These are phyloP conservation scores for Epichloe aotearoae DNA, from an alignment of 2,329 filamentous ascomycete genomes.

Conservation along the genomic window DNA sequence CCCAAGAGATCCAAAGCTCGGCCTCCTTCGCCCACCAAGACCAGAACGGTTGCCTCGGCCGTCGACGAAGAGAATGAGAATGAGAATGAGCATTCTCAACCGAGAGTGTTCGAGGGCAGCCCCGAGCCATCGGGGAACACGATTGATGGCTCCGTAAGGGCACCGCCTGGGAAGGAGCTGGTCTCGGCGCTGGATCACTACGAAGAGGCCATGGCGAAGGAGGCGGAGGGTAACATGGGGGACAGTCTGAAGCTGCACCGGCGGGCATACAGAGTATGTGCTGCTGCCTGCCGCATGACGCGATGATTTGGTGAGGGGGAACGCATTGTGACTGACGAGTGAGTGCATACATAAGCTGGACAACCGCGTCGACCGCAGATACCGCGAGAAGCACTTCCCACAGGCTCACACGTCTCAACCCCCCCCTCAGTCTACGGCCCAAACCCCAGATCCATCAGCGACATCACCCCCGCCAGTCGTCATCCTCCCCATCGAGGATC, in stretches of 20 bases:
- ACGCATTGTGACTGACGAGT: no score
- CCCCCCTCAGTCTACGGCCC: conserved; percentile 28
- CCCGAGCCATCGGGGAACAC: conserved; percentile 7
- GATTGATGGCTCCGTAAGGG: conserved; percentile 6
- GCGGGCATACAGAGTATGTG: conserved; percentile 66
- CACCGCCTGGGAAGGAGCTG: conserved; percentile 32
- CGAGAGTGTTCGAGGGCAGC: conserved; percentile 9
- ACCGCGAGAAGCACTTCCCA: conserved; percentile 86
- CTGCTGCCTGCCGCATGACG: background rate
- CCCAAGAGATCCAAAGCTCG: background rate
- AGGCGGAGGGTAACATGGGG: conserved; percentile 70
- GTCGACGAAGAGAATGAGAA: conserved; percentile 5
- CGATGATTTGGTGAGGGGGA: background rate
- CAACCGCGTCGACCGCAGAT: conserved; percentile 66
- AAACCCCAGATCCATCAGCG: conserved; percentile 10
- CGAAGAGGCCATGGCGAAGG: conserved; percentile 80
- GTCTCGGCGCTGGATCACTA: conserved; percentile 81
- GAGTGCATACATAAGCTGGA: conserved; percentile 53
- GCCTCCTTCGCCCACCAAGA: background rate
- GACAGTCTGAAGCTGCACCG: conserved; percentile 83
- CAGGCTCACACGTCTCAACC: conserved; percentile 18
- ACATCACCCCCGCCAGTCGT: conserved; percentile 20
- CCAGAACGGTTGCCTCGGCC: background rate
- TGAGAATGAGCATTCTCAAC: conserved; percentile 3
- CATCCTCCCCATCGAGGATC: conserved; percentile 45